phyloP scores from a whole-genome alignment of 2,329 filamentous ascomycete species.

The Neofusicoccum ribis region DNA sequence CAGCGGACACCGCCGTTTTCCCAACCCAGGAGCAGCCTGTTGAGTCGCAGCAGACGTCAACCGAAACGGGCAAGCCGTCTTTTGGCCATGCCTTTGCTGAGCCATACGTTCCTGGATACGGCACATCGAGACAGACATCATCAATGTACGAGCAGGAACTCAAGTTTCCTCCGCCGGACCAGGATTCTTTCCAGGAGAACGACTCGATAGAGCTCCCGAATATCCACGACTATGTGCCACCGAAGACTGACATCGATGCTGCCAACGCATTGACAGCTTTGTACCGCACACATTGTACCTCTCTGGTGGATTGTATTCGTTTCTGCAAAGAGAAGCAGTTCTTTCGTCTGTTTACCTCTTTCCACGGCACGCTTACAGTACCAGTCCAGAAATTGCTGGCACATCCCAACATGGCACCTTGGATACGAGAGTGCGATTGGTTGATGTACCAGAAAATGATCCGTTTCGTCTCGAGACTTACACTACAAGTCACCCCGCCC shows the following conservation, averaged over 20 bases:
- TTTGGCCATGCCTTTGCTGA: constrained; percentile 49
- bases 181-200: constrained; percentile 61
- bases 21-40: constrained; percentile 34
- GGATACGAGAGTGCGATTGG: constrained; percentile 96
- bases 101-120: constrained; percentile 45
- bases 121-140: constrained; percentile 41
- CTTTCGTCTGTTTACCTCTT: constrained; percentile 90
- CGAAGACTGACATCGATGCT: constrained; percentile 80
- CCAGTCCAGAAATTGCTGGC: constrained; percentile 91
- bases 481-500: constrained; percentile 86
- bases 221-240: constrained; percentile 78
- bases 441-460: constrained; percentile 97
- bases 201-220: constrained; percentile 79
- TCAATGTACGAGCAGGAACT: constrained; percentile 63
- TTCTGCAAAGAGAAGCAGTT: constrained; percentile 97
- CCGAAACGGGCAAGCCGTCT: constrained; percentile 41
- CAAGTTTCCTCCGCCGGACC: constrained; percentile 60
- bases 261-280: constrained; percentile 82
- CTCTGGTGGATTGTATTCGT: constrained; percentile 89
- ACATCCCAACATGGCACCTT: constrained; percentile 76
- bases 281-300: constrained; percentile 93
- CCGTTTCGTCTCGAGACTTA: constrained; percentile 83
- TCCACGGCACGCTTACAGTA: constrained; percentile 94
- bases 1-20: constrained; percentile 51
- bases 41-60: constrained; percentile 30